Percentiles rank a stretch among this genome's conserved stretches.
phyloP scores from a whole-genome alignment of 2,329 filamentous ascomycete genomes.

The Diaporthe sp. region DNA sequence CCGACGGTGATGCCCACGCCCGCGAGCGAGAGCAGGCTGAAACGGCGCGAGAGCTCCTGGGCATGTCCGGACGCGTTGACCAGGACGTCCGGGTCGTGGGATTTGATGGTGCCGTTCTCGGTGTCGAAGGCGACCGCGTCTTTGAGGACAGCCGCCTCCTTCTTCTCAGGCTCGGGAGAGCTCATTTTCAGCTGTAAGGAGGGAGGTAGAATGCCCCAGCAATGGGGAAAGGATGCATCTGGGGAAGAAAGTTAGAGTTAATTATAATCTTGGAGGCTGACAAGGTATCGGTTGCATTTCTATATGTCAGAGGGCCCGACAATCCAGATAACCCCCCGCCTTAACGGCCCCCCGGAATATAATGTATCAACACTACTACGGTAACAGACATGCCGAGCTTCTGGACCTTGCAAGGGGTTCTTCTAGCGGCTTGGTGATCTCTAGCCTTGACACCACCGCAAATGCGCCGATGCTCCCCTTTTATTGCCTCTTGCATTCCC shows the following conservation, averaged over 20 bases:
- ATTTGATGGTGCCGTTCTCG: constrained; percentile 14
- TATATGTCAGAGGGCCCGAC: constrained; percentile 2
- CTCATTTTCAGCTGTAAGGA: constrained; percentile 1
- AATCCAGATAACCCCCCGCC: not conserved
- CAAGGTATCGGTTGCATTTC: not conserved
- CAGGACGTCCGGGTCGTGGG: constrained; percentile 10
- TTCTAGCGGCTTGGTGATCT: constrained; percentile 18
- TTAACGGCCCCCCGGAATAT: not conserved
- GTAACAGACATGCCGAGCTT: constrained; percentile 22
- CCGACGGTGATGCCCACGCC: constrained; percentile 58
- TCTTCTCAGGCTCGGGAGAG: constrained; percentile 6
- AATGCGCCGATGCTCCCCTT: constrained; percentile 17
- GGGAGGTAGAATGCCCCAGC: not conserved
- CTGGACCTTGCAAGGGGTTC: constrained; percentile 19
- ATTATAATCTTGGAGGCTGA: not conserved
- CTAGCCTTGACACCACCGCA: not conserved
- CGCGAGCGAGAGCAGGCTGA: constrained; percentile 57
- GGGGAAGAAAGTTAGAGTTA: not conserved
- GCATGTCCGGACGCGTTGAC: constrained; percentile 59
- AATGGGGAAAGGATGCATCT: not conserved
- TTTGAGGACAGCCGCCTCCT: not conserved
- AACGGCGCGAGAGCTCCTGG: constrained; percentile 56
- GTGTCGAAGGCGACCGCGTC: constrained; percentile 19
- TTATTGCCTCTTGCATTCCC: constrained; percentile 32
- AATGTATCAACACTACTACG: not conserved